Base-by-base conservation (phyloP, 441 rosid genomes). In the Hura crepitans region DNA sequence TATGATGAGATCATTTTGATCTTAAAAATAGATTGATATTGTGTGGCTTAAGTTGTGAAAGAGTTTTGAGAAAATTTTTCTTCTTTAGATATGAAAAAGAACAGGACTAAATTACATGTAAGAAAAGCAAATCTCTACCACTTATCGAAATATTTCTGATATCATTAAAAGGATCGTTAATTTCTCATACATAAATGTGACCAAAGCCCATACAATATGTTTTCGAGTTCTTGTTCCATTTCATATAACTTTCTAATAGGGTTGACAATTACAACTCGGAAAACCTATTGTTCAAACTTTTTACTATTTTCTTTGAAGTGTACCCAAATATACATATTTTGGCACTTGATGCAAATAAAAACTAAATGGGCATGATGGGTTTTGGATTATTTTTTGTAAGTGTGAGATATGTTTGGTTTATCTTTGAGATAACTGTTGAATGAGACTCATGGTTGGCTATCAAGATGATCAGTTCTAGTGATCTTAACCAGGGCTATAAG, bases 1-100 rank as follows among this genome's bases (percentile, higher is more conserved):
- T 62, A 79, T 61, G 76, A 77, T 78, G 74, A 78, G 81, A 9
- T 70, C 23, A 70, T 5, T 56, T 70, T 70, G 59, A 70, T 46
- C 60, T 59, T 60, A 60, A 60, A 49, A 43, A 60, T 49, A 70
- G 53, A 30, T 45, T 58, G 62, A 46, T 58, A 60, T 7, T 58
- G 35, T 60, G 66, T 69, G 55, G 65, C 30, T 72, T 30, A 51
- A 39, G 33, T 28, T 42, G 42, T 65, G 31, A 43, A 64, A 64
- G 6, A 71, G 54, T 54, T 72, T 49, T 45, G 43, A 45, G 42
- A 22, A 56, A 20, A 27, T 35, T 49, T 47, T 43, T 30, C 47
- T 72, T 13, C 12, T 17, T 28, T 72, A 33, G 65, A 55, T 57
- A 57, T 18, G 55, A 50, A 33, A 6, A 20, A 55, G 13, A 33